Evolutionary conservation across 371 early-diverging fungal species (phyloP), one percentile per base, ranked within the genome.

Genomic region (Rhizopus delemar): DNA sequence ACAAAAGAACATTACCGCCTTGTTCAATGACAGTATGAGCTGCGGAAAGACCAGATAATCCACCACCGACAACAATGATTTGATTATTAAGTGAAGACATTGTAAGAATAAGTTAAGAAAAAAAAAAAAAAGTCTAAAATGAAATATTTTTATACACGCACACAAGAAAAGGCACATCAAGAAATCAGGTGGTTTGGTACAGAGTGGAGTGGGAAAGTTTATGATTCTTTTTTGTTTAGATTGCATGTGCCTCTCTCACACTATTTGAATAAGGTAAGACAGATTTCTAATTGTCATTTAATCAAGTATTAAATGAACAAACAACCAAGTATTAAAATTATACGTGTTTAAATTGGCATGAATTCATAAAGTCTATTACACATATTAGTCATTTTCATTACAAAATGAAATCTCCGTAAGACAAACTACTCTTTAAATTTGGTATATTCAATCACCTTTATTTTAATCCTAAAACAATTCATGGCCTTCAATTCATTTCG

Each of bases 1-100:
- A 75, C 49, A 95, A 74, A 52, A 90, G 73, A 53, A 95, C 95
- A 58, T 89, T 88, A 43, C 90, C 92, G 34, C 95, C 95, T 45
- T 90, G 86, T 73, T 93, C 93, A 58, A 87, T 74, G 51, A 92
- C 77, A 41, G 93, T 93, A 73, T 93, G 93, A 51, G 93, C 93
- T 49, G 93, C 92, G 43, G 93, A 82, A 51, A 95, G 86, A 63
- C 95, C 95, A 58, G 93, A 90, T 48, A 95, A 85, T 74, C 95
- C 95, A 57, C 93, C 93, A 62, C 95, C 95, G 68, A 95, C 90
- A 60, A 95, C 90, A 63, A 95, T 93, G 67, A 93, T 83, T 78
- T 88, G 86, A 64, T 77, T 82, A 34, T 72, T 69, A 41, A 80
- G 66, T 45, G 74, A 69, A 68, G 71, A 60, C 53, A 62, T 58